phyloP scores from a whole-genome alignment of 2,329 filamentous ascomycete species.

The Huntiella abstrusa region DNA sequence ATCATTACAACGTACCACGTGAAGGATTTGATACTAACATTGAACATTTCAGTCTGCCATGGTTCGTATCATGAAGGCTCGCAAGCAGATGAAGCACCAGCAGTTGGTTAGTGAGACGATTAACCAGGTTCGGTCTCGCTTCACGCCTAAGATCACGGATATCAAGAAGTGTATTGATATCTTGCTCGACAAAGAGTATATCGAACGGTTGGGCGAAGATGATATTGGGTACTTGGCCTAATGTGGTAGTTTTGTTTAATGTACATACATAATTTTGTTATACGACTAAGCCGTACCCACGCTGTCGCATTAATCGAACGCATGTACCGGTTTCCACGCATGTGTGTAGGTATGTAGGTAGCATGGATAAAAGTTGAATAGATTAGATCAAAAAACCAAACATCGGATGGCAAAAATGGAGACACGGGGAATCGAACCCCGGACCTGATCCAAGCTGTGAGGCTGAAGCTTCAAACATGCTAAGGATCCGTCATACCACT shows the following conservation, averaged over 20 bases:
- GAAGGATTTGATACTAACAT: neutral
- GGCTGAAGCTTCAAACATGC: neutral
- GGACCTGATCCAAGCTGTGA: neutral
- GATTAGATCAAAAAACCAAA: neutral
- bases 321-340: too few relatives aligned
- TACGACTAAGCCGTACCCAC: too few relatives aligned
- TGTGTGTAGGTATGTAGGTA: too few relatives aligned
- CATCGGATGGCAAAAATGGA: neutral
- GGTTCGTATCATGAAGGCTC: slow-evolving; percentile 98
- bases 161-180: slow-evolving; percentile 99
- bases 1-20: slow-evolving; percentile 13
- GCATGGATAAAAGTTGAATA: neutral
- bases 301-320: too few relatives aligned
- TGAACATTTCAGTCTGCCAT: slow-evolving; percentile 61
- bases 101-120: slow-evolving; percentile 91
- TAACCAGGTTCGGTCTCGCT: slow-evolving; percentile 80
- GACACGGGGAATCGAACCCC: slow-evolving; percentile 5
- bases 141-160: slow-evolving; percentile 79
- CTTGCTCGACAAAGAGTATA: slow-evolving; percentile 93
- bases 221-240: slow-evolving; percentile 88
- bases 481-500: slow-evolving; percentile 10
- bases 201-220: slow-evolving; percentile 86
- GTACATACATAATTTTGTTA: neutral
- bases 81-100: slow-evolving; percentile 96
- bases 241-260: slow-evolving; percentile 14